These are phyloP conservation scores for Theileria annulata DNA, from an alignment of 169 alveolate genomes.

Conservation along the genomic window DNA sequence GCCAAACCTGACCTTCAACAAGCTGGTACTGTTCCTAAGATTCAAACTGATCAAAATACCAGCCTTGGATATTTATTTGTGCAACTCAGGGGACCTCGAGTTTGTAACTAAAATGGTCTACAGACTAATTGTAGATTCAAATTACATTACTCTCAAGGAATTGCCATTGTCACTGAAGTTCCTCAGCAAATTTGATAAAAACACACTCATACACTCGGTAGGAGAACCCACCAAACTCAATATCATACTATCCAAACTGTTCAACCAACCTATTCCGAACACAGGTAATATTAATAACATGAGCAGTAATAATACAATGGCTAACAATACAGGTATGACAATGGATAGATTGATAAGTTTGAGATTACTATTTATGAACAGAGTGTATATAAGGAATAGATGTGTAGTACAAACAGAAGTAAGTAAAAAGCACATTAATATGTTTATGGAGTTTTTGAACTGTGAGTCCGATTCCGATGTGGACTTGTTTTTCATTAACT, in stretches of 20 bases:
- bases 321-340: not conserved
- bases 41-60: constrained; percentile 45
- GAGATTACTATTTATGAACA: constrained; percentile 30
- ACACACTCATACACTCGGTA: constrained; percentile 15
- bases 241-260: not conserved
- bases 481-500: constrained; percentile 36
- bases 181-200: constrained; percentile 23
- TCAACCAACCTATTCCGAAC: not conserved
- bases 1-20: constrained; percentile 51
- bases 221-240: constrained; percentile 31
- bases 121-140: constrained; percentile 32
- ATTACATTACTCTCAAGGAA: constrained; percentile 16
- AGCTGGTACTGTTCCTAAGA: constrained; percentile 55
- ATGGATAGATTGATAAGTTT: constrained; percentile 25
- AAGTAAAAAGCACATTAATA: constrained; percentile 32
- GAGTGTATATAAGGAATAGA: constrained; percentile 39
- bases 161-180: constrained; percentile 23
- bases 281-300: not conserved
- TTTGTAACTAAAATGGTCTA: constrained; percentile 30
- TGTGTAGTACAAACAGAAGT: constrained; percentile 32
- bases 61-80: constrained; percentile 49
- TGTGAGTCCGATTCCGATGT: constrained; percentile 33
- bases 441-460: constrained; percentile 48
- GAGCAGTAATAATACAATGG: not conserved
- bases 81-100: constrained; percentile 49